A percentile compares a stretch with the other conserved stretches of the same genome.
phyloP scores from a whole-genome alignment of 352 stramenopile genomes.

The Phytopythium oedochilum region DNA sequence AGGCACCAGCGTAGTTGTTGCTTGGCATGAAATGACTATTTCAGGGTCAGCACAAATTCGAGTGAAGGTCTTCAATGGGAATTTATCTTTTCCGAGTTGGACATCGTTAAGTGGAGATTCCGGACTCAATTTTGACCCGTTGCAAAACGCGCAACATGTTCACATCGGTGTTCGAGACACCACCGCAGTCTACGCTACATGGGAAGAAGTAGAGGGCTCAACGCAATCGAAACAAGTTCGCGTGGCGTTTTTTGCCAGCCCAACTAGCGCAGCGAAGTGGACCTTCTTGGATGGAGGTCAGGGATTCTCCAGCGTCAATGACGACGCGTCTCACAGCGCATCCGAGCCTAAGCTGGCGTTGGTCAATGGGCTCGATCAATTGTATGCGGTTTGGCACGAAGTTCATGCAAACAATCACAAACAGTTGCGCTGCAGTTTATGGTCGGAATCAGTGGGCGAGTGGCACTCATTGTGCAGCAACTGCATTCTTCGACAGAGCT shows the following conservation, averaged over 20 bases:
- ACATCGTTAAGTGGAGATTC: slow-evolving; percentile 20
- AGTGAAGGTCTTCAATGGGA: slow-evolving; percentile 39
- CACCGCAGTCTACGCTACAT: slow-evolving; percentile 24
- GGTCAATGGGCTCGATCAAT: slow-evolving; percentile 3
- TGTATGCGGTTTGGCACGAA: slow-evolving; percentile 49
- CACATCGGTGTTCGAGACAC: slow-evolving; percentile 18
- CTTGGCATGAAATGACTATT: slow-evolving; percentile 41
- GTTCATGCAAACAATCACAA: slow-evolving; percentile 18
- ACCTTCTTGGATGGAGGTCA: slow-evolving; percentile 35
- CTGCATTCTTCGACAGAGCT: slow-evolving; percentile 43
- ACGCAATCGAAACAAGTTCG: slow-evolving; percentile 33
- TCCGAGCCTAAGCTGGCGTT: slow-evolving; percentile 19
- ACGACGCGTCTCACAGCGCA: slow-evolving; percentile 24
- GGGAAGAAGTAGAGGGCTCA: slow-evolving; percentile 36
- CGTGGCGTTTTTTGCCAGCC: slow-evolving; percentile 20
- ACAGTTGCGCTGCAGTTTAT: slow-evolving; percentile 28
- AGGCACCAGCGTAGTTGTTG: slow-evolving; percentile 29
- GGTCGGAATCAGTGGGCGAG: slow-evolving; percentile 6
- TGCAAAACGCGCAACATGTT: slow-evolving; percentile 37
- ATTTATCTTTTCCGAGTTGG: slow-evolving; percentile 31
- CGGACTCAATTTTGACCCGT: slow-evolving; percentile 42
- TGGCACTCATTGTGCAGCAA: slow-evolving; percentile 53
- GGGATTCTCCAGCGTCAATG: slow-evolving; percentile 34
- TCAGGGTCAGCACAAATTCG: slow-evolving; percentile 14
- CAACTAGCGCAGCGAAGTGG: slow-evolving; percentile 14